Base-by-base conservation (phyloP, 768 basidiomycete species). In the Boletus insuetus region DNA sequence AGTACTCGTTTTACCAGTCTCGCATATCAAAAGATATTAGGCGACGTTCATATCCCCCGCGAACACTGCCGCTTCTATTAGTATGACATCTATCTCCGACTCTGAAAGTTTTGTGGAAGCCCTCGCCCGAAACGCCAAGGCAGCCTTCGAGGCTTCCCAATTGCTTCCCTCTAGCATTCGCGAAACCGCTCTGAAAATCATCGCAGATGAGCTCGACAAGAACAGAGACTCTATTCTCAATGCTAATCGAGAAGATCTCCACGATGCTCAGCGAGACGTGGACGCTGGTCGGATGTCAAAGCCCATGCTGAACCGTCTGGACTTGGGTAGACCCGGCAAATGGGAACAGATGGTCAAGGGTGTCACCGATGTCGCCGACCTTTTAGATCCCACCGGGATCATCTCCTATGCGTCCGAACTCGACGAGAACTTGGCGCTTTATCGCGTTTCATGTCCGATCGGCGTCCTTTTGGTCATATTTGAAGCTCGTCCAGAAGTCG, bases 401-500 rank as follows among this genome's bases (percentile, higher is more conserved):
- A 84, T 97, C 19, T 82, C 89, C 0, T 98, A 97, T 70, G 94
- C 97, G 1, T 85, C 84, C n/a, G 82, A 91, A 64, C 77, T 99
- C 35, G 94, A 94, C 65, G 89, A 94, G 53, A 81, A 76, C 0
- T 78, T 98, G 20, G 91, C 97, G 60, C 80, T 99, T 4, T 93
- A 96, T 73, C 85, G 94, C 31, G 89, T 98, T 1, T 91, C 96
- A 0, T 98, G 96, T 66, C 95, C 97, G 0, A 95, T 99, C 58
- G 97, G 97, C 20, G 94, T 97, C 1, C 77, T 99, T 13, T 79
- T 99, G 48, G 92, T 98, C 58, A 96, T 99, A 57, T 99, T 99
- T 63, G 97, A 98, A 71, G 91, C 96, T 4, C 82, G 96, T 29
- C 97, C 97, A 1, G 97, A 99, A 69, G 96, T 99, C 13, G 93